Evolutionary conservation across 2,329 filamentous ascomycete genomes (phyloP).

Genomic region (Coniochaeta pulveracea): DNA sequence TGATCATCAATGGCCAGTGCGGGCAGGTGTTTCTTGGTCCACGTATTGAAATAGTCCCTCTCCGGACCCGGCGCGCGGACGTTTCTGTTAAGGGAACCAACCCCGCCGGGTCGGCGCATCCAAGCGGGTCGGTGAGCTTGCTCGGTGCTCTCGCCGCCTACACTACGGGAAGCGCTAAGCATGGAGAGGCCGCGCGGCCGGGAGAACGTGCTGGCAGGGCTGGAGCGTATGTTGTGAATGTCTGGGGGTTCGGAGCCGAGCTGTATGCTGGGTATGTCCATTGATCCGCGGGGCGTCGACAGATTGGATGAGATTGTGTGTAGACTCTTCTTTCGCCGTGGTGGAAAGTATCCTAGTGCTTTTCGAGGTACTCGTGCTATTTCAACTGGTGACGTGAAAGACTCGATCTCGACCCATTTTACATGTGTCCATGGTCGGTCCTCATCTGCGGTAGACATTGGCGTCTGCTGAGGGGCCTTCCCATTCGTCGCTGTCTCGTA

Average conservation of each 20-base stretch:
- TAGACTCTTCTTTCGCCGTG: conserved; percentile 74
- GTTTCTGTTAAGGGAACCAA: conserved; percentile 66
- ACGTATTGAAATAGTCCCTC: conserved; percentile 72
- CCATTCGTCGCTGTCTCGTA: neutral
- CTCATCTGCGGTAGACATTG: conserved; percentile 26
- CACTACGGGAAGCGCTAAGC: conserved; percentile 24
- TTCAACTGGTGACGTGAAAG: conserved; percentile 57
- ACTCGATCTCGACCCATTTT: conserved; percentile 76
- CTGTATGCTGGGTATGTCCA: conserved; percentile 41
- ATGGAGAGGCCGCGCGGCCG: conserved; percentile 34
- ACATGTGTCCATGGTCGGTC: conserved; percentile 75
- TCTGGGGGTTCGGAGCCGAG: conserved; percentile 21
- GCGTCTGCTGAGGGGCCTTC: conserved; percentile 12
- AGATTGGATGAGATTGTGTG: conserved; percentile 52
- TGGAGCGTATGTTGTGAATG: conserved; percentile 17
- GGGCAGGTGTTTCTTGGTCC: conserved; percentile 75
- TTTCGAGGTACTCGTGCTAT: conserved; percentile 75
- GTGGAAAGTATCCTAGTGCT: conserved; percentile 83
- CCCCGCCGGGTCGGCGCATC: conserved; percentile 76
- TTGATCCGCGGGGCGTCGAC: conserved; percentile 56
- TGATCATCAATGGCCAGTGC: conserved; percentile 60
- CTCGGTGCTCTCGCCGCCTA: conserved; percentile 10
- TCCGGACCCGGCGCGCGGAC: conserved; percentile 70
- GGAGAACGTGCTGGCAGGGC: conserved; percentile 22
- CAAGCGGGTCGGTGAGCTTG: conserved; percentile 38